Evolutionary conservation across 257 asterid species (phyloP).

Genomic region (Penstemon newberryi): DNA sequence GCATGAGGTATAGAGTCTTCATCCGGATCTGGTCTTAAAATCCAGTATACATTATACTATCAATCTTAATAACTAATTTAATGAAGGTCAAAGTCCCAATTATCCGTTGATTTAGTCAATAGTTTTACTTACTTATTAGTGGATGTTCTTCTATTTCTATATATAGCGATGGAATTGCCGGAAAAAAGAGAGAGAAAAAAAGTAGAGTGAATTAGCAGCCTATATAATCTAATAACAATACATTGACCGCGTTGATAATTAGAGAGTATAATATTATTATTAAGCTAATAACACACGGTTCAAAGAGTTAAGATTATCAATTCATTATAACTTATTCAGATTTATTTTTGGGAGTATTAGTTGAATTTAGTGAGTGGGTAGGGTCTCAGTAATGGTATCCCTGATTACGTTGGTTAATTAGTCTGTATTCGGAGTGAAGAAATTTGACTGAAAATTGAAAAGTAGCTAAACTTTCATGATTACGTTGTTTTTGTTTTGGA

Average conservation of each 20-base stretch:
- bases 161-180: neutral
- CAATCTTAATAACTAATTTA: neutral
- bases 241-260: slow-evolving; percentile 1
- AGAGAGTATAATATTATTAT: neutral
- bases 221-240: neutral
- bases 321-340: neutral
- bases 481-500: too few species aligned
- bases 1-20: neutral
- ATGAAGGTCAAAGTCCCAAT: neutral
- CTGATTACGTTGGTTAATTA: slow-evolving; percentile 26
- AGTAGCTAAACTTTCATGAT: too few species aligned
- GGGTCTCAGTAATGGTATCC: slow-evolving; percentile 34
- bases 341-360: neutral
- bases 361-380: slow-evolving; percentile 21
- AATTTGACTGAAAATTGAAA: neutral
- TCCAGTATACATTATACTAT: neutral
- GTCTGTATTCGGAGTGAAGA: neutral
- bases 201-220: slow-evolving; percentile 22
- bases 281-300: slow-evolving; percentile 8
- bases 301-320: slow-evolving; percentile 15
- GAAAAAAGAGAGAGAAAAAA: neutral
- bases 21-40: neutral
- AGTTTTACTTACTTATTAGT: neutral
- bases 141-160: slow-evolving; percentile 9
- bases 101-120: neutral